A percentile compares a stretch with the other conserved stretches of the same genome.
phyloP scores from a whole-genome alignment of 768 basidiomycete species.

The Pleurotus platypus region DNA sequence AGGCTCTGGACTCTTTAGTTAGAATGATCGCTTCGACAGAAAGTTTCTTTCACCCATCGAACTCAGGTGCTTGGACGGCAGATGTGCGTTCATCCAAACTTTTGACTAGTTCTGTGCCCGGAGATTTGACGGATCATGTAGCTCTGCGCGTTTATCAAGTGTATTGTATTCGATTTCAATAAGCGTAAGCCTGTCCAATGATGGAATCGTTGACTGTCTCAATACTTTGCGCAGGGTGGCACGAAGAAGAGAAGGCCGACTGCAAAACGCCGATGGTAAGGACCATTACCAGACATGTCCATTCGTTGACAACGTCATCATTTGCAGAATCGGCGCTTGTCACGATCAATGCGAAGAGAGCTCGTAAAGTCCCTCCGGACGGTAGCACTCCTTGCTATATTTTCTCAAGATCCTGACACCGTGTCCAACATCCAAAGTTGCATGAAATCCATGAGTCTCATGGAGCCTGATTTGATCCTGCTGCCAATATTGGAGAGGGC shows the following conservation, averaged over 20 bases:
- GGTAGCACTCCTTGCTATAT: constrained; percentile 84
- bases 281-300: neutral
- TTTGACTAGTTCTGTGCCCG: neutral
- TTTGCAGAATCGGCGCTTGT: constrained; percentile 67
- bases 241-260: constrained; percentile 70
- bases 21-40: constrained; percentile 85
- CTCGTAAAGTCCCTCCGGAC: constrained; percentile 81
- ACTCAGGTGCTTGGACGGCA: constrained; percentile 79
- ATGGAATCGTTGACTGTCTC: too few relatives aligned
- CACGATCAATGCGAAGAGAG: constrained; percentile 74
- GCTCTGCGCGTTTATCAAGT: constrained; percentile 85
- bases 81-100: constrained; percentile 43
- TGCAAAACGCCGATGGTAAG: constrained; percentile 76
- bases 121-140: constrained; percentile 20
- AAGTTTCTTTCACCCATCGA: constrained; percentile 88
- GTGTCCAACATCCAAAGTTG: constrained; percentile 75
- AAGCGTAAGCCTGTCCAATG: constrained; percentile 45
- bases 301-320: constrained; percentile 1
- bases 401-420: constrained; percentile 76
- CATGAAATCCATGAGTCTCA: constrained; percentile 75
- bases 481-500: constrained; percentile 80
- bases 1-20: constrained; percentile 81
- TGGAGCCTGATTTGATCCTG: constrained; percentile 85
- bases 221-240: constrained; percentile 50
- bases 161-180: constrained; percentile 80